Percentiles rank a stretch among this genome's conserved stretches.
phyloP scores from a whole-genome alignment of 805 yeast species.

The Cyberlindnera suaveolens region DNA sequence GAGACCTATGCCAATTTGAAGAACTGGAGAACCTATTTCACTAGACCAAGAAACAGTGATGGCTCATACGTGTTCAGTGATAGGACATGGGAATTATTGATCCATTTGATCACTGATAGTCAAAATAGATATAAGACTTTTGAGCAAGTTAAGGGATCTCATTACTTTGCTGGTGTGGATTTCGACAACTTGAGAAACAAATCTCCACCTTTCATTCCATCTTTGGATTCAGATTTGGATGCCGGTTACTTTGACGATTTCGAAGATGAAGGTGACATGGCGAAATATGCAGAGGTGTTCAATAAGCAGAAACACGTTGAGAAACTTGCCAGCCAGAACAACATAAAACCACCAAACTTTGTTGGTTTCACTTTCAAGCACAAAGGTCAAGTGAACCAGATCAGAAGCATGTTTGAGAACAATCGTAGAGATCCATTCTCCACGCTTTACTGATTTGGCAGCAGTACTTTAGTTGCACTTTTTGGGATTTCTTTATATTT shows the following conservation, averaged over 20 bases:
- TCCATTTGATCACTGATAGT: slow-evolving; percentile 75
- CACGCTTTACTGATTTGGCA: slow-evolving; percentile 17
- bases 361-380: slow-evolving; percentile 97
- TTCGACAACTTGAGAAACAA: slow-evolving; percentile 64
- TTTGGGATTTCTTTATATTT: not conserved
- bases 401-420: slow-evolving; percentile 22
- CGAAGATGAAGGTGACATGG: slow-evolving; percentile 94
- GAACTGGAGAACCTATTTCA: slow-evolving; percentile 83
- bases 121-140: slow-evolving; percentile 68
- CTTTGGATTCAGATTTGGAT: slow-evolving; percentile 92
- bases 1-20: slow-evolving; percentile 92
- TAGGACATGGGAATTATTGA: slow-evolving; percentile 89
- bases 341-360: slow-evolving; percentile 59
- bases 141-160: slow-evolving; percentile 71
- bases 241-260: slow-evolving; percentile 99
- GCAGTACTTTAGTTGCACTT: not conserved
- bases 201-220: slow-evolving; percentile 95
- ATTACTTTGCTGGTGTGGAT: slow-evolving; percentile 79
- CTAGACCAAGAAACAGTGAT: slow-evolving; percentile 87
- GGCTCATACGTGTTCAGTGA: slow-evolving; percentile 92
- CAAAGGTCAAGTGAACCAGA: slow-evolving; percentile 31
- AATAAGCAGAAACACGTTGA: slow-evolving; percentile 86
- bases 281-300: slow-evolving; percentile 93
- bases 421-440: slow-evolving; percentile 22
- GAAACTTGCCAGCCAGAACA: slow-evolving; percentile 61